Evolutionary conservation across 306 rosid species (phyloP), one percentile per base, ranked within the genome.

Genomic region (Sicyos edulis): DNA sequence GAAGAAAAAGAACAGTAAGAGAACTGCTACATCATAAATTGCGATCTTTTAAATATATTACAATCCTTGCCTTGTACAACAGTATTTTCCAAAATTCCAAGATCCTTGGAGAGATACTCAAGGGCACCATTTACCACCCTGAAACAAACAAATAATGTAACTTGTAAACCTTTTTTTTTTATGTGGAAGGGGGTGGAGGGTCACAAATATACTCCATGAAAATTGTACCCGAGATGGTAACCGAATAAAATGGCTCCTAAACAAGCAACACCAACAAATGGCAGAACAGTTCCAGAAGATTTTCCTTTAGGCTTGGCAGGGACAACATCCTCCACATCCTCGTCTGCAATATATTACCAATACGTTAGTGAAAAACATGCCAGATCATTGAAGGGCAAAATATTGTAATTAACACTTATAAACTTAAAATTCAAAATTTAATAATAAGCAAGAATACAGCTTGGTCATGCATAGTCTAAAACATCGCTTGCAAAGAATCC

Each of bases 51-150:
- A 45, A 71, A 45, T 50, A 63, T 54, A 45, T 10, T 69, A 21
- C 29, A 51, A 14, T 5, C 59, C 67, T 45, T 74, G 82, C 98
- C 98, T 88, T 92, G 96, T 59, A 87, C 56, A 16, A 81, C 92
- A 10, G 96, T 71, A 73, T 92, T 90, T 75, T 92, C 87, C 53
- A 75, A 32, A 20, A 92, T 92, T 34, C 90, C 96, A 61, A 92
- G 98, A 84, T 92, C 96, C 83, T 84, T 88, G 16, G 96, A 81
- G 8, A 92, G 89, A 83, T 90, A 92, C 87, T 90, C 98, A 29
- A 92, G 96, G 74, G 96, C 84, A 37, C 96, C 96, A 80, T 92
- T 92, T 49, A 92, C 96, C 72, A 92, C 98, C 83, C 98, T 92
- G 82, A 79, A 85, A 63, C 73, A 81, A 73, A 81, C 63, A 75